Evolutionary conservation across 2,329 filamentous ascomycete species (phyloP), one percentile per base, ranked within the genome.

Genomic region (Pyrenophora tritici-repentis): DNA sequence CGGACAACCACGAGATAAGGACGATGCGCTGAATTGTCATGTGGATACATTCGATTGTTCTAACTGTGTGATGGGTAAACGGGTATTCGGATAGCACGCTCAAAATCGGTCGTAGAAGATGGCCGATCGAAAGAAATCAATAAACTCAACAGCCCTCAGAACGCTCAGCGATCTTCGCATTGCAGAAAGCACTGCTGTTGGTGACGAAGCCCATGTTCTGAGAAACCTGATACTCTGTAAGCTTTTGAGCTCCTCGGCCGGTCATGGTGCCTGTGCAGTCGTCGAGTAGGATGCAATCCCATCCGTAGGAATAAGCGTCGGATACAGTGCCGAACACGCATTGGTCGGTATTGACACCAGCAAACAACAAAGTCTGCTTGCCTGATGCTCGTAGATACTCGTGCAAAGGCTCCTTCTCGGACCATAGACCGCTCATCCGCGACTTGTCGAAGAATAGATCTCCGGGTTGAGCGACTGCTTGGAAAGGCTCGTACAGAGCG

Each of bases 371-470:
- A 1, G 74, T 76, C 57, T 75, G 75, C 63, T 75, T 76, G 33
- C 68, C 66, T n/a, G 67, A 70, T 47, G 71, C 65, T 10, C 70
- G 61, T 6, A 77, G 61, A 53, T 75, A 76, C 49, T 72, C 63
- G 58, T 77, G 74, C 31, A 77, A 65, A 8, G 72, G 73, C 49
- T 76, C 68, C 13, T 72, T 57, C 5, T 70, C 73, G 37, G 68
- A 73, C 74, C 75, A 76, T 22, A 77, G 57, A 18, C 74, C 73
- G 26, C 72, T 74, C 73, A 76, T 76, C 40, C 73, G 68, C 24
- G 73, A 72, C 50, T 76, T 76, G 61, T 77, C 73, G 58, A 77
- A 76, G 59, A 74, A 73, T 5, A 76, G 61, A 45, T 77, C 74
- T n/a, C 69, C 61, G n/a, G 67, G 66, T 14, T 66, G 66, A 44